phyloP scores from a whole-genome alignment of 495 filamentous ascomycete genomes.

The Trichoderma virens region DNA sequence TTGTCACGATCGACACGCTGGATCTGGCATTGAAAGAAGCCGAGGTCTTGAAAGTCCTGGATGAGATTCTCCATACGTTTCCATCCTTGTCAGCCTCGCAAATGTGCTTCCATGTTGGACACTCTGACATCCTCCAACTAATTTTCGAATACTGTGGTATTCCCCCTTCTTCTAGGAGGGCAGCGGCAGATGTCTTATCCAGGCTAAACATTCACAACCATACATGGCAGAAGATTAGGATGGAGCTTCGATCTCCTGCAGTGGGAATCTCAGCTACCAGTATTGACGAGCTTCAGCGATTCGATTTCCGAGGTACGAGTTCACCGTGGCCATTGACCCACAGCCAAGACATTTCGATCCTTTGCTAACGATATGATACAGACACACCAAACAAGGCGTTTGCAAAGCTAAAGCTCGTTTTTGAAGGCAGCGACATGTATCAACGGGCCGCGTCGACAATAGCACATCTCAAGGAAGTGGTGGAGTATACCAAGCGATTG shows the following conservation, averaged over 20 bases:
- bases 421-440: conserved; percentile 61
- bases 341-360: neutral
- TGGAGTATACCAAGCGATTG: conserved; percentile 67
- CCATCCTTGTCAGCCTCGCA: conserved; percentile 59
- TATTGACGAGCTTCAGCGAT: conserved; percentile 79
- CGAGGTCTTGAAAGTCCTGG: conserved; percentile 87
- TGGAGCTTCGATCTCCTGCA: conserved; percentile 69
- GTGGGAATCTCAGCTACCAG: conserved; percentile 83
- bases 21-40: conserved; percentile 90
- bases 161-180: conserved; percentile 53
- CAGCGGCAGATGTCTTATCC: conserved; percentile 76
- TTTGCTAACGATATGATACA: conserved; percentile 21
- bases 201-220: conserved; percentile 78
- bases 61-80: conserved; percentile 81
- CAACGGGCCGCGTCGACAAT: conserved; percentile 65
- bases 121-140: conserved; percentile 72
- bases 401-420: conserved; percentile 59
- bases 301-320: conserved; percentile 74
- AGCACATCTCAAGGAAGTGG: conserved; percentile 67
- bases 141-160: conserved; percentile 88
- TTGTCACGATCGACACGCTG: conserved; percentile 67
- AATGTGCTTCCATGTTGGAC: conserved; percentile 91
- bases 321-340: neutral
- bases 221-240: conserved; percentile 78
- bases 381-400: conserved; percentile 69